Base-by-base conservation (phyloP, 2,329 filamentous ascomycete species). In the Massarina eburnea region DNA sequence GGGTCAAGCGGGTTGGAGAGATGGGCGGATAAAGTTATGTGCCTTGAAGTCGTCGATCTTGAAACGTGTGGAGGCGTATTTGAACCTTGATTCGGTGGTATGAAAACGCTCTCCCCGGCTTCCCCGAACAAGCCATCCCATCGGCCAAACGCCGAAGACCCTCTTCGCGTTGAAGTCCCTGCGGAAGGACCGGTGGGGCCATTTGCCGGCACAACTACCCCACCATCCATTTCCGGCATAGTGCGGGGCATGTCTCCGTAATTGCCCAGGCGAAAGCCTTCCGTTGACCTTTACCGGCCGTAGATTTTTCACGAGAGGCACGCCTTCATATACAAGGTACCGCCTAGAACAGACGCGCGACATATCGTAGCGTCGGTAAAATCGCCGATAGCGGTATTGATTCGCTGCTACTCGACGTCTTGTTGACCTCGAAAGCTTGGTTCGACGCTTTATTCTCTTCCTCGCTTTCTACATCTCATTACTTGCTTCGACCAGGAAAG, bases 131-230 rank as follows among this genome's bases (percentile, higher is more conserved):
- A 21, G 34, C 10, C 18, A 12, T 37, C 34, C 34, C 34, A 37
- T 21, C 34, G 17, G 34, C 18, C 34, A 37, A 37, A 12, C 20
- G 34, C 34, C 34, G 34, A 19, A 12, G 2, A 26, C 24, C 12
- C 24, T 26, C 7, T 26, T 7, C 12, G 24, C 12, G 12, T 26
- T 26, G 24, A 7, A 26, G 7, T 26, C 24, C 24, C 7, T 19
- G 4, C n/a, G 10, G 9, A 12, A 35, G 9, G 5, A 18, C 19
- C 8, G 18, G 21, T 26, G 17, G 36, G 19, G 3, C 10, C 22
- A 43, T 54, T 52, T 50, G 46, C 53, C 53, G 53, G 51, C 39
- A 36, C 24, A 44, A 36, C 39, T 49, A 49, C 51, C 48, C 51
- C 48, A 39, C 51, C 39, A 49, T 46, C 21, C 48, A 10, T 38